These are phyloP conservation scores for Tieghemostelium lacteum DNA, from an alignment of 78 protist genomes.

Conservation along the genomic window DNA sequence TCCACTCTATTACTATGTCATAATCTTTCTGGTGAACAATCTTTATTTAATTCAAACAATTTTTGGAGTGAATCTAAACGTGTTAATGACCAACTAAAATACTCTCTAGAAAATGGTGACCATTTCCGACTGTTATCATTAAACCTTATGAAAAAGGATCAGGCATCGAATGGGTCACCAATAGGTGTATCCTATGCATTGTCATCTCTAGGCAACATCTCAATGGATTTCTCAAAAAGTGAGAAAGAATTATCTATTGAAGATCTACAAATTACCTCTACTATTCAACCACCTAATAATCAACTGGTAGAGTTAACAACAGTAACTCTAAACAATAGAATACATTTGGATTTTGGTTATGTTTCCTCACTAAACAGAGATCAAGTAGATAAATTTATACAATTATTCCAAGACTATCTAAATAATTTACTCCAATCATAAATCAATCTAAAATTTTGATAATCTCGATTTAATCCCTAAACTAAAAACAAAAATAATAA, in stretches of 20 bases:
- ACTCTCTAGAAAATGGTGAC: neutral
- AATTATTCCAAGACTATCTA: too few species aligned
- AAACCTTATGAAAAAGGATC: neutral
- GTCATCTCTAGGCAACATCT: neutral
- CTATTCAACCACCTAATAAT: neutral
- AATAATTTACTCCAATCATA: too few species aligned
- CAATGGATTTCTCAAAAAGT: neutral
- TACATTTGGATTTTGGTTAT: neutral
- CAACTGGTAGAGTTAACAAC: neutral
- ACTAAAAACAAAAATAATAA: too few species aligned
- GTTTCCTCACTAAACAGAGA: neutral
- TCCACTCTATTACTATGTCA: neutral
- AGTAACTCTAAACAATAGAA: neutral
- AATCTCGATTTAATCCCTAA: too few species aligned
- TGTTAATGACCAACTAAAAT: neutral
- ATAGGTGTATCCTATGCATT: neutral
- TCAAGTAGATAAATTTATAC: neutral
- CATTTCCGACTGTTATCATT: neutral
- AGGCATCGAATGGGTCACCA: neutral
- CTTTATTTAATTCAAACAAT: too few species aligned
- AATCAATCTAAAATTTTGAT: too few species aligned
- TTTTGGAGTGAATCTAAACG: neutral
- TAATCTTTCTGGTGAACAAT: neutral
- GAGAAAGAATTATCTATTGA: neutral
- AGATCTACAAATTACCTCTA: neutral